Base-by-base conservation (phyloP, 495 filamentous ascomycete genomes). In the Chlorociboria aeruginascens region DNA sequence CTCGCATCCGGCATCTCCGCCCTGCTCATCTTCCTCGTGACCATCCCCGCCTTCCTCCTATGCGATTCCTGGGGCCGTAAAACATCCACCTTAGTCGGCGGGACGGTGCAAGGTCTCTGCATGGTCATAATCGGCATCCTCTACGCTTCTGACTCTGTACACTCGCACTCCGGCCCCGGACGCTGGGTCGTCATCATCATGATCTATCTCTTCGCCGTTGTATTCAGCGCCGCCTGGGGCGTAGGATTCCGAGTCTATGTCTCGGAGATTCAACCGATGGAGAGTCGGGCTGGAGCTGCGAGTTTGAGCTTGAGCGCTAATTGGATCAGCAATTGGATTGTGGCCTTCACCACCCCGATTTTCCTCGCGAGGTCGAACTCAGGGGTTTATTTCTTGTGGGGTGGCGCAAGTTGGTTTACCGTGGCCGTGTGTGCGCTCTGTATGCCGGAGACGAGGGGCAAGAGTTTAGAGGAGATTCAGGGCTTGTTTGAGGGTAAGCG, bases 11-110 rank as follows among this genome's bases (percentile, higher is more conserved):
- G 73, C 3, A 56, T 77, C 31, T 72, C 69, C 0, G 70, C 65
- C 2, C 65, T 77, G 29, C 45, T 75, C 25, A 75, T 74, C 52
- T 52, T 74, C 38, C 61, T 59, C 33, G 50, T 73, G 32, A 66
- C 70, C 11, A 66, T 76, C 44, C 63, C 69, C 11, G 67, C 62
- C 13, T 63, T 80, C 31, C 52, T 83, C 25, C 73, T 70, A 36
- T 72, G 76, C 1, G 81, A 84, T 51, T n/a, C 12, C 3, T 83
- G 77, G 78, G 77, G 79, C 12, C 73, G 81, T 42, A 73, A 76
- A 1, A 72, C 71, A n/a, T 71, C 66, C 13, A 68, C 71, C 14
- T 70, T 82, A 17, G 66, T 62, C 13, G 80, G 80, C 11, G 80
- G 78, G 9, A 41, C 77, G 0, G 63, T 66, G 8, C 52, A 75